Evolutionary conservation across 768 basidiomycete species (phyloP), one percentile per base, ranked within the genome.

Genomic region (Porpolomopsis calyptriformis): DNA sequence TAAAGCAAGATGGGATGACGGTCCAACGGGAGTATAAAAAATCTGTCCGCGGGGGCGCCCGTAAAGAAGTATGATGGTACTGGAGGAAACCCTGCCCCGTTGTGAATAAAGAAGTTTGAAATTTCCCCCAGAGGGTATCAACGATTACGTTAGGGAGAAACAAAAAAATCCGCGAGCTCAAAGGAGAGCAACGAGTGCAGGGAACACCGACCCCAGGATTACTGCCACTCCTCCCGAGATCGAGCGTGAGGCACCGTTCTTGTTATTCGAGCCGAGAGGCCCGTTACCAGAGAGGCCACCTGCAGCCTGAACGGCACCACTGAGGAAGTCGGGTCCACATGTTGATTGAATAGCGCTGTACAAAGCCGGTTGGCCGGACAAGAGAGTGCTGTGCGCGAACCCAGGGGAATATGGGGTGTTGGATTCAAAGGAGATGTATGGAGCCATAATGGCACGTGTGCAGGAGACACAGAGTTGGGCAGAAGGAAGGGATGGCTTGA

Each of bases 371-470:
- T 97, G 91, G 39, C 73, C 74, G 24, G 66, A 57, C 37, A 98
- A 68, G 45, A 97, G 68, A 11, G 69, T 59, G 56, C 82, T 85
- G 55, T 72, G 70, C 48, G 51, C 43, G 22, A 96, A 57, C 41
- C 94, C 91, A 23, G 83, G 76, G 6, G 74, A 85, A 61, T 90
- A 97, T 1, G 84, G 83, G 36, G 69, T 64, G 46, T 62, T 60
- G 34, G 77, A 74, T 66, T 92, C 86, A 63, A 76, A 93, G 47
- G 67, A 62, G 62, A 88, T 80, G 73, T 87, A 99, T 7, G 78
- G 53, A 1, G 78, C 75, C 53, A 98, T 59, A 58, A 92, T 67
- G 51, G 73, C 74, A 60, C 84, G 77, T 10, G 87, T 80, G 79
- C 94, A 98, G 11, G 80, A 54, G 2, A 73, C 80, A 79, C 94